These are phyloP conservation scores for Adiantum capillusveneris DNA, from an alignment of 75 land plant species.

Conservation along the genomic window DNA sequence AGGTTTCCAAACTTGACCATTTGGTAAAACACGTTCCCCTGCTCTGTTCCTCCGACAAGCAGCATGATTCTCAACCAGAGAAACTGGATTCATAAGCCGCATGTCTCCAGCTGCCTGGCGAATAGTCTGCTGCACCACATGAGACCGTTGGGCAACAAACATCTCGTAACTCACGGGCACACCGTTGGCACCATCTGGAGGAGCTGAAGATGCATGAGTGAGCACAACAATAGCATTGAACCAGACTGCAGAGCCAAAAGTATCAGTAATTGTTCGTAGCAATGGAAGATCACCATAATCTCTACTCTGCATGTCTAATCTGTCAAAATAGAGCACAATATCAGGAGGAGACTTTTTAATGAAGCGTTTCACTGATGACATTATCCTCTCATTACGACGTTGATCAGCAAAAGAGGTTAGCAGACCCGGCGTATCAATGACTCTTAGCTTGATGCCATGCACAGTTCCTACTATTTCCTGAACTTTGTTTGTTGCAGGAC, in stretches of 20 bases:
- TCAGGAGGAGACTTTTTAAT: slow-evolving; percentile 46
- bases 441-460: slow-evolving; percentile 41
- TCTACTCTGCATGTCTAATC: slow-evolving; percentile 47
- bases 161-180: slow-evolving; percentile 48
- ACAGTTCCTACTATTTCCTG: slow-evolving; percentile 35
- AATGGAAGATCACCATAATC: slow-evolving; percentile 41
- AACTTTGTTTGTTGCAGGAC: slow-evolving; percentile 24
- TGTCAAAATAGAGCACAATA: slow-evolving; percentile 40
- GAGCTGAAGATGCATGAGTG: slow-evolving; percentile 58
- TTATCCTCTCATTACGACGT: slow-evolving; percentile 35
- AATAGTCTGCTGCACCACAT: slow-evolving; percentile 42
- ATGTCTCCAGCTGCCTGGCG: slow-evolving; percentile 50
- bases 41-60: slow-evolving; percentile 37
- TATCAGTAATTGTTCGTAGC: slow-evolving; percentile 36
- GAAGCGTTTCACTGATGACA: slow-evolving; percentile 37
- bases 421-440: slow-evolving; percentile 51
- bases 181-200: slow-evolving; percentile 49
- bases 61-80: slow-evolving; percentile 45
- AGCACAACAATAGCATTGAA: slow-evolving; percentile 50
- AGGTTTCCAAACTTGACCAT: slow-evolving; percentile 52
- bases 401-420: slow-evolving; percentile 26
- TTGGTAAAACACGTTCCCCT: slow-evolving; percentile 41
- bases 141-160: slow-evolving; percentile 47
- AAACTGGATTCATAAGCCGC: slow-evolving; percentile 47
- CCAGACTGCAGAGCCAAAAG: slow-evolving; percentile 43